phyloP scores from a whole-genome alignment of 495 filamentous ascomycete species.

The Collariella sp. region DNA sequence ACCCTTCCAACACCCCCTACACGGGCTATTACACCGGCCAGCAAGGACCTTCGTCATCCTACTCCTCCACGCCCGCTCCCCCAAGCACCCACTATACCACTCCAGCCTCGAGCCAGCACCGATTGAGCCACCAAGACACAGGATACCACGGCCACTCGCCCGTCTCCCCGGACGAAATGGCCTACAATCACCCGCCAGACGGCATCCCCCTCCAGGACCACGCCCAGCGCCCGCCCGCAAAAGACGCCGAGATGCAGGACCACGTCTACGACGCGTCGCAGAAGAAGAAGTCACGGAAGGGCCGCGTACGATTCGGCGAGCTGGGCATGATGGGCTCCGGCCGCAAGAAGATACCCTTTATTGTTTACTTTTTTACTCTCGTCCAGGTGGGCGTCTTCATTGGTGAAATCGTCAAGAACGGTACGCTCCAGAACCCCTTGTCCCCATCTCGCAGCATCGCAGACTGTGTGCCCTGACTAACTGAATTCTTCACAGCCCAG shows the following conservation, averaged over 20 bases:
- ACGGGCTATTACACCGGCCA: conserved; percentile 24
- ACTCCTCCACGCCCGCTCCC: conserved; percentile 25
- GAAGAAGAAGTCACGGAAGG: conserved; percentile 21
- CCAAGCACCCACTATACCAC: conserved; percentile 32
- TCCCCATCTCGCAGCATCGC: not conserved
- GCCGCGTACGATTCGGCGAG: conserved; percentile 37
- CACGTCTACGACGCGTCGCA: conserved; percentile 42
- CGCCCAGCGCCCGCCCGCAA: conserved; percentile 25
- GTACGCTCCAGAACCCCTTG: conserved; percentile 38
- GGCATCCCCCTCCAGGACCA: conserved; percentile 58
- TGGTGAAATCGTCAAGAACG: conserved; percentile 73
- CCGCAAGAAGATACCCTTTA: conserved; percentile 61
- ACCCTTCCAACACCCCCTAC: conserved; percentile 20
- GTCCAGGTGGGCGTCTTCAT: conserved; percentile 85
- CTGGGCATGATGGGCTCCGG: conserved; percentile 41
- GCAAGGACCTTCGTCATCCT: conserved; percentile 39
- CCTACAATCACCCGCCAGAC: conserved; percentile 42
- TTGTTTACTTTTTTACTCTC: conserved; percentile 70
- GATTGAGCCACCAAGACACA: conserved; percentile 42
- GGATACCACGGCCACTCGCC: conserved; percentile 46
- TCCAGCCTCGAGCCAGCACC: conserved; percentile 33
- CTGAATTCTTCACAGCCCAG: conserved; percentile 38
- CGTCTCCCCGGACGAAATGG: conserved; percentile 32
- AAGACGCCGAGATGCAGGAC: conserved; percentile 38
- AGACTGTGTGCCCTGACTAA: conserved; percentile 5